These are phyloP conservation scores for Leccinum disarticulatum DNA, from an alignment of 768 basidiomycete species.

Conservation along the genomic window DNA sequence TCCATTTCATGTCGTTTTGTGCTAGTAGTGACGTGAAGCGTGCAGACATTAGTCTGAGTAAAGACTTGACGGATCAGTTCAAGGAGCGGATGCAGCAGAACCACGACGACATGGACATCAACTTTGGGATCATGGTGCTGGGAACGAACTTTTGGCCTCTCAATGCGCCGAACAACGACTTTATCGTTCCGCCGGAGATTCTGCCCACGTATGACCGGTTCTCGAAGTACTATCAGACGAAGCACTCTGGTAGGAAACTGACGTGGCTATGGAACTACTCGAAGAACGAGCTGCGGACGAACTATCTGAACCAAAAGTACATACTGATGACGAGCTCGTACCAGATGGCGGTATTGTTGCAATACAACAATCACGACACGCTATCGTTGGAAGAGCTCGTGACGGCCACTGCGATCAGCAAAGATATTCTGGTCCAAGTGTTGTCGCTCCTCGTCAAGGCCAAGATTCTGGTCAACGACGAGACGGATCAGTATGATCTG, in stretches of 20 bases:
- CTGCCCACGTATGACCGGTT: constrained; percentile 87
- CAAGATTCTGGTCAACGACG: constrained; percentile 86
- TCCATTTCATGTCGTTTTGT: neutral
- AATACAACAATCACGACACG: constrained; percentile 91
- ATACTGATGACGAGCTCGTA: constrained; percentile 94
- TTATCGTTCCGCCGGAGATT: constrained; percentile 87
- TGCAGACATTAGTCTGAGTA: constrained; percentile 90
- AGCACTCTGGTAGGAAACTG: constrained; percentile 92
- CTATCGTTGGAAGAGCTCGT: constrained; percentile 78
- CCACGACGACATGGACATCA: constrained; percentile 85
- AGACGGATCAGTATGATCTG: constrained; percentile 86
- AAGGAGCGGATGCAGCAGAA: constrained; percentile 89
- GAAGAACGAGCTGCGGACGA: constrained; percentile 94
- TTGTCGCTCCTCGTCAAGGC: constrained; percentile 74
- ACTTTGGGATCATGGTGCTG: constrained; percentile 90
- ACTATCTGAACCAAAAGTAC: constrained; percentile 92
- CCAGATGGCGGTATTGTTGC: constrained; percentile 92
- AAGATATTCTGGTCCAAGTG: constrained; percentile 73
- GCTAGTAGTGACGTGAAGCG: constrained; percentile 4
- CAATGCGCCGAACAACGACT: constrained; percentile 78
- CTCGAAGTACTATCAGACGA: constrained; percentile 88
- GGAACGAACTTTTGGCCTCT: constrained; percentile 97
- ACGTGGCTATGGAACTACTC: constrained; percentile 99
- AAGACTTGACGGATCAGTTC: constrained; percentile 93
- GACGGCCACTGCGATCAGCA: constrained; percentile 75